Evolutionary conservation across 352 stramenopile species (phyloP).

Genomic region (Phytophthora hybrid): DNA sequence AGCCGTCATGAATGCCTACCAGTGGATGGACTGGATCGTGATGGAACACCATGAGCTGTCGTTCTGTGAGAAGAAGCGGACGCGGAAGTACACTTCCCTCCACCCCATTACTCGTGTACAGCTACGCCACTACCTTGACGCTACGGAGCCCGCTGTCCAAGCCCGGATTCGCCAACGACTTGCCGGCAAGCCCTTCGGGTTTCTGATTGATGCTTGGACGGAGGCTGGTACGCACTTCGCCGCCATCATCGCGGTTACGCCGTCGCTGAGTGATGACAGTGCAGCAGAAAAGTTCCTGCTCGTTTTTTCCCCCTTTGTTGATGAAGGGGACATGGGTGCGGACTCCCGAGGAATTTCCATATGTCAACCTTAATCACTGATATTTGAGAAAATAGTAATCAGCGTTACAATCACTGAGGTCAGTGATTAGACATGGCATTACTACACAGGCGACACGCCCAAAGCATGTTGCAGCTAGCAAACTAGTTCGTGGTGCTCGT

Average conservation of each 20-base stretch:
- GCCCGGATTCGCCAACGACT: not conserved
- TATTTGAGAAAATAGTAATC: no score
- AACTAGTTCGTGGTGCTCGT: no score
- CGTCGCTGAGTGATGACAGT: not conserved
- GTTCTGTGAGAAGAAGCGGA: slow-evolving; percentile 2
- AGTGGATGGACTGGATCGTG: slow-evolving; percentile 19
- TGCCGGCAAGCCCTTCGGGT: not conserved
- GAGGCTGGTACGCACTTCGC: not conserved
- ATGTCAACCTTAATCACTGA: no score
- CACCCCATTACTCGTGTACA: not conserved
- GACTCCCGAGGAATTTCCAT: no score
- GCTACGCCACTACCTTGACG: not conserved
- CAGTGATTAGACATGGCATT: no score
- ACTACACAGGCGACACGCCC: no score
- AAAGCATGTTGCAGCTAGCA: no score
- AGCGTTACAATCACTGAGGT: no score
- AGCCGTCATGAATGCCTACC: slow-evolving; percentile 14
- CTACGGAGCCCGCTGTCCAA: not conserved
- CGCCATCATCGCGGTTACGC: slow-evolving; percentile 4
- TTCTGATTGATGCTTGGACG: slow-evolving; percentile 9
- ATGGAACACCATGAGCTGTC: not conserved
- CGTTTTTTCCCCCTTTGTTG: not conserved
- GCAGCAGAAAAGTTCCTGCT: not conserved
- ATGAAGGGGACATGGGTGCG: not conserved
- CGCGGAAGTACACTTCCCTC: slow-evolving; percentile 3